Percentiles rank a stretch among this genome's conserved stretches.
phyloP scores from a whole-genome alignment of 768 basidiomycete genomes.

The Suillus occidentalis region DNA sequence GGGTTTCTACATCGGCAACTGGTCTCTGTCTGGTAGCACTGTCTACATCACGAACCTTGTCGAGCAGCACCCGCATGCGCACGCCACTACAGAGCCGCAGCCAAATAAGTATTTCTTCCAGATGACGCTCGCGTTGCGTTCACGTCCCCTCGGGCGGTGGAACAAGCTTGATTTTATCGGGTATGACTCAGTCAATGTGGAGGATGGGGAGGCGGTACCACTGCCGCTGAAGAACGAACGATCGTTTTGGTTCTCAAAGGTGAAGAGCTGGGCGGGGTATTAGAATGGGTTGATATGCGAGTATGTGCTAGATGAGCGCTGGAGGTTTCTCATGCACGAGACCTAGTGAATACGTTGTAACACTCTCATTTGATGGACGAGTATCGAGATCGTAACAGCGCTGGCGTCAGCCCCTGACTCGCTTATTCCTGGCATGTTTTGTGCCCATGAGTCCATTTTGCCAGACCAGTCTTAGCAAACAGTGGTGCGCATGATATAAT shows the following conservation, averaged over 20 bases:
- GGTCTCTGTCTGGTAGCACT: slow-evolving; percentile 63
- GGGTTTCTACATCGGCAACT: slow-evolving; percentile 74
- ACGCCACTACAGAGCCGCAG: slow-evolving; percentile 13
- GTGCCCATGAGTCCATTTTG: no score
- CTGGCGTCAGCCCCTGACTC: no score
- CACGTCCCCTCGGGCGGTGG: slow-evolving; percentile 77
- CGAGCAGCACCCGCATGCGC: slow-evolving; percentile 37
- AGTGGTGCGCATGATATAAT: no score
- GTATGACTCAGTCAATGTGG: slow-evolving; percentile 77
- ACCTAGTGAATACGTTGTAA: neutral
- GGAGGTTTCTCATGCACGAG: neutral
- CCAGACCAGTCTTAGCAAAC: no score
- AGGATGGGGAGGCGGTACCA: slow-evolving; percentile 68
- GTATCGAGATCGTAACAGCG: neutral
- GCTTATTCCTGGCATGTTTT: no score
- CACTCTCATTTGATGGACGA: neutral
- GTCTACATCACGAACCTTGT: slow-evolving; percentile 64
- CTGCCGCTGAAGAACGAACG: slow-evolving; percentile 80
- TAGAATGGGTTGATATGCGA: slow-evolving; percentile 8
- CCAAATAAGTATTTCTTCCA: slow-evolving; percentile 61
- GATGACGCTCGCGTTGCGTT: slow-evolving; percentile 70
- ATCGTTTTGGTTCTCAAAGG: slow-evolving; percentile 94
- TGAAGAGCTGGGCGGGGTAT: slow-evolving; percentile 57
- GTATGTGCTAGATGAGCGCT: neutral
- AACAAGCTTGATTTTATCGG: slow-evolving; percentile 73